Conservation (phyloP, 306 rosid species). For the Dalbergia cochinchinensis region DNA sequence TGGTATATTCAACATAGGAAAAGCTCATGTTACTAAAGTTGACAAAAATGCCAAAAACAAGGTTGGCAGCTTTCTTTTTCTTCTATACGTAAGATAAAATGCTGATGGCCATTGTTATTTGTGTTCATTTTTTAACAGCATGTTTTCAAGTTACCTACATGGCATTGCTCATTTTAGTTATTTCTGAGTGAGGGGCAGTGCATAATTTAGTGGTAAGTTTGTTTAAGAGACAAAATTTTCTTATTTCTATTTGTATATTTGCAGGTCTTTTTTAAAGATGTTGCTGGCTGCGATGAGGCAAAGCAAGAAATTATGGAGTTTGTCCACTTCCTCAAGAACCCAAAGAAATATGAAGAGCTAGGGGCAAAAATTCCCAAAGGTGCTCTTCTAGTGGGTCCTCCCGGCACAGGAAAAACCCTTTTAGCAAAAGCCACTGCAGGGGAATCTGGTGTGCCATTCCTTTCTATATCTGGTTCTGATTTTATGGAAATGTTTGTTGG, state of each 20-base stretch:
- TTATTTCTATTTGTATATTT: conserved; percentile 27
- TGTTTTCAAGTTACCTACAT: conserved; percentile 9
- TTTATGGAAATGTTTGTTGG: conserved; percentile 99
- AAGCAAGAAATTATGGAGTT: conserved; percentile 97
- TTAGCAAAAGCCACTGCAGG: conserved; percentile 99
- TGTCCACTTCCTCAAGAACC: conserved; percentile 94
- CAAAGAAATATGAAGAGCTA: conserved; percentile 90
- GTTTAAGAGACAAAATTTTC: conserved; percentile 7
- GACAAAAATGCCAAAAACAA: conserved; percentile 92
- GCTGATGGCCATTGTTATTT: neutral
- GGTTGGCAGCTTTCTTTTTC: conserved; percentile 54
- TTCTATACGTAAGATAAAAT: neutral
- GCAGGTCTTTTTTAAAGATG: conserved; percentile 88
- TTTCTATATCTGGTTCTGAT: conserved; percentile 95
- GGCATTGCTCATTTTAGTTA: neutral
- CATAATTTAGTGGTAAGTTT: conserved; percentile 4
- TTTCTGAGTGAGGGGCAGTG: conserved; percentile 4
- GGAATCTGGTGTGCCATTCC: conserved; percentile 95
- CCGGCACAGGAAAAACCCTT: conserved; percentile 98
- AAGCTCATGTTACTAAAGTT: conserved; percentile 84
- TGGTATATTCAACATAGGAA: conserved; percentile 94
- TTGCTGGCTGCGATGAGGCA: conserved; percentile 99
- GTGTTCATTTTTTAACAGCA: conserved; percentile 23
- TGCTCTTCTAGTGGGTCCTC: conserved; percentile 96
- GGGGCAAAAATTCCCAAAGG: conserved; percentile 99